Base-by-base conservation (phyloP, 1,284 basidiomycete genomes). In the Cryptococcus sp. region DNA sequence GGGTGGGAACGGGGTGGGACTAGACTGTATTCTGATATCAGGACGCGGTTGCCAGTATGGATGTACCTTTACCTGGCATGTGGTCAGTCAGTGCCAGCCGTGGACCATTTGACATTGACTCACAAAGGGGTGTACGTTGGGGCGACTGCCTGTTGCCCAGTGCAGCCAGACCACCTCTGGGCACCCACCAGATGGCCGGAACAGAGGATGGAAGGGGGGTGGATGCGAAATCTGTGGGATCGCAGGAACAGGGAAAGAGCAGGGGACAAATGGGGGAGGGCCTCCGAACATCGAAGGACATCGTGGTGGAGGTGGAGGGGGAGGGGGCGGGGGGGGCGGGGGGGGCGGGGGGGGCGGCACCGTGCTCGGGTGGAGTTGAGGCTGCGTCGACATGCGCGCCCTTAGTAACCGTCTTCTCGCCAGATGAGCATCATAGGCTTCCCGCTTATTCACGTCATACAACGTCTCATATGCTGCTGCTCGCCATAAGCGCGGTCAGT, bases 401-500 rank as follows among this genome's bases (percentile, higher is more conserved):
- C 24, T 38, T 38, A 9, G 20, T 18, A 7, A 4, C 37, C 36
- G 21, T 39, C 4, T 12, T 38, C 39, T 37, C 49, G 11, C 21
- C 39, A 20, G 48, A 56, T 45, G 53, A 40, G 3, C 39, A 42
- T 66, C 59, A 49, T 66, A 66, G 2, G 46, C 49, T 28, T 28
- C 35, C 24, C 57, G 50, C 7, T 21, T 45, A 13, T 46, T 24
- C 1, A 62, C 36, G 44, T 71, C 65, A 8, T 52, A 58, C n/a
- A 72, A 56, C 0, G 62, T 61, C 52, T 70, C 69, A 43, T 70
- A 72, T 9, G 70, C 68, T 49, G 69, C 70, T 66, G 24, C 8
- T 8, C 16, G 39, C 33, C 35, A 21, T 40, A 18, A 42, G 11
- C 11, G 23, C 6, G 37, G 39, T 46, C 28, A 37, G 47, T n/a